Evolutionary conservation across 495 filamentous ascomycete species (phyloP).

Genomic region (Cryomyces minteri): DNA sequence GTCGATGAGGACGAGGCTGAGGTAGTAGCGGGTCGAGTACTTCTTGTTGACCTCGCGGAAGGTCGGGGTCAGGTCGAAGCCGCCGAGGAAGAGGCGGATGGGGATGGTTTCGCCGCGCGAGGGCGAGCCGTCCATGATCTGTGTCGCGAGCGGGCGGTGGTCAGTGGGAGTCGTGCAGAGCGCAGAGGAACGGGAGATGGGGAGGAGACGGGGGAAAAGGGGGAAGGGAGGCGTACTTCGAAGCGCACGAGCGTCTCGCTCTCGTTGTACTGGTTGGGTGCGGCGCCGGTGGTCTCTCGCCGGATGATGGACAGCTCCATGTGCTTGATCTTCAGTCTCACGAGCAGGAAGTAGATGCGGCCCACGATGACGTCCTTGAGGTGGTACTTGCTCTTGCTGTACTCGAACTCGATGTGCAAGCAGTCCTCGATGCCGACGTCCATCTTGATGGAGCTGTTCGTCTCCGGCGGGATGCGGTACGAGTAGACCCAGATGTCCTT

Average conservation of each 20-base stretch:
- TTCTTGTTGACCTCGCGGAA: constrained; percentile 99
- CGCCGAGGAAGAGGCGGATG: constrained; percentile 91
- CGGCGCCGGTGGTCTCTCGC: constrained; percentile 85
- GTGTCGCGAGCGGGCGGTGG: constrained; percentile 1
- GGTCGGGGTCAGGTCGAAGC: constrained; percentile 93
- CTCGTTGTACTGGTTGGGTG: constrained; percentile 99
- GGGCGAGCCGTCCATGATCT: constrained; percentile 99
- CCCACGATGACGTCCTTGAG: constrained; percentile 99
- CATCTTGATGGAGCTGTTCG: constrained; percentile 98
- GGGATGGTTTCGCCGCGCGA: constrained; percentile 82
- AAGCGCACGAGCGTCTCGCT: constrained; percentile 96
- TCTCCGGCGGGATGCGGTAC: constrained; percentile 95
- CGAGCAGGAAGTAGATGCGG: constrained; percentile 95
- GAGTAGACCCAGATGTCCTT: constrained; percentile 99
- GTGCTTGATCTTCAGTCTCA: constrained; percentile 98
- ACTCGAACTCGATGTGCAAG: constrained; percentile 98
- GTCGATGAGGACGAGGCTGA: constrained; percentile 61
- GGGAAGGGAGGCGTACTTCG: constrained; percentile 31
- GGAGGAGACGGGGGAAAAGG: too few relatives aligned
- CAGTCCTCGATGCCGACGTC: constrained; percentile 99
- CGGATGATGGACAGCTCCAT: constrained; percentile 99
- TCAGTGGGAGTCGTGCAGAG: neutral
- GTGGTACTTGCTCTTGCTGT: constrained; percentile 97
- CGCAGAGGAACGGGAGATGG: too few relatives aligned
- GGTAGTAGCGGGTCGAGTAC: constrained; percentile 94